A percentile compares a stretch with the other conserved stretches of the same genome.
phyloP scores from a whole-genome alignment of 192 early-diverging fungal genomes.

The Powellomyces hirtus region DNA sequence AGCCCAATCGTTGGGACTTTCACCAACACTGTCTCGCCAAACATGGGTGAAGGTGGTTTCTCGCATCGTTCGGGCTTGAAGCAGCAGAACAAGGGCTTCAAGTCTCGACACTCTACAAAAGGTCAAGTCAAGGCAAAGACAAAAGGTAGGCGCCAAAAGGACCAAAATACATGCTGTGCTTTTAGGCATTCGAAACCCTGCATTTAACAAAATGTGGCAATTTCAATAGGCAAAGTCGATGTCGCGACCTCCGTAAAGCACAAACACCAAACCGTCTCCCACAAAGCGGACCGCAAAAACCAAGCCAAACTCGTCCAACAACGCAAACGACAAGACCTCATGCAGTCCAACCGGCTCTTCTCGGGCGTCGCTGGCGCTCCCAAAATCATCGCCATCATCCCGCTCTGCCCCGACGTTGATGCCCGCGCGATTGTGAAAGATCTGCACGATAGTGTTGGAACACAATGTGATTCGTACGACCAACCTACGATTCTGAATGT shows the following conservation, averaged over 20 bases:
- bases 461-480: background rate
- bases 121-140: slow-evolving; percentile 71
- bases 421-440: slow-evolving; percentile 43
- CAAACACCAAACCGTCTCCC: slow-evolving; percentile 31
- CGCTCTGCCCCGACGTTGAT: slow-evolving; percentile 79
- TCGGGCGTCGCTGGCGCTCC: slow-evolving; percentile 77
- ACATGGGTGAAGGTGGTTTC: slow-evolving; percentile 9
- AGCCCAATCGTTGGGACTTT: background rate
- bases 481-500: slow-evolving; percentile 6
- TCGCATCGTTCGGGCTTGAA: slow-evolving; percentile 74
- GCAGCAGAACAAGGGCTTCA: slow-evolving; percentile 96
- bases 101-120: slow-evolving; percentile 87
- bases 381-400: slow-evolving; percentile 87
- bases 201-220: too few species aligned
- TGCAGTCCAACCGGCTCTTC: slow-evolving; percentile 75
- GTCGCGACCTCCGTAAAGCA: slow-evolving; percentile 19
- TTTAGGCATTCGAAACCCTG: too few species aligned
- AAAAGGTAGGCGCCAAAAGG: slow-evolving; percentile 67
- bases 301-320: slow-evolving; percentile 73
- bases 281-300: slow-evolving; percentile 80
- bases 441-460: slow-evolving; percentile 36
- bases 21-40: too few species aligned
- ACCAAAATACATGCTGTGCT: too few species aligned
- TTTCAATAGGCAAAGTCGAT: slow-evolving; percentile 40
- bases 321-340: slow-evolving; percentile 75